Evolutionary conservation across 192 early-diverging fungal genomes (phyloP).

Genomic region (Borealophlyctis nickersoniae): DNA sequence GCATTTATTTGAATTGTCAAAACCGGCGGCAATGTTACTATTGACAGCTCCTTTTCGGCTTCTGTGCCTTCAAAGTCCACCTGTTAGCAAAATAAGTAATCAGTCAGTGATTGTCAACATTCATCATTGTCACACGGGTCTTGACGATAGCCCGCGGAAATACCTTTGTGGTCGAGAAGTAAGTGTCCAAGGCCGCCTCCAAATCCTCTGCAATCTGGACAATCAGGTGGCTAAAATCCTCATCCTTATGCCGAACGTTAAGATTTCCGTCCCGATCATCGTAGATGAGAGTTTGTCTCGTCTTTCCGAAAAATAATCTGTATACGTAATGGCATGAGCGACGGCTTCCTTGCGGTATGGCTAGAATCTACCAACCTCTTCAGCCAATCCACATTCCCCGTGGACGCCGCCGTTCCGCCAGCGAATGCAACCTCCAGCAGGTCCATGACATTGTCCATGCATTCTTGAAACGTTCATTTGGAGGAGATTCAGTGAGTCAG

Average conservation of each 20-base stretch:
- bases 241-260: conserved; percentile 25
- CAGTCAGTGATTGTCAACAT: neutral
- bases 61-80: conserved; percentile 30
- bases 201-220: conserved; percentile 26
- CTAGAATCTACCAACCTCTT: no score
- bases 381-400: no score
- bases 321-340: neutral
- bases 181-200: conserved; percentile 30
- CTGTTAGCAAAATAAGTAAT: neutral
- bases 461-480: conserved; percentile 31
- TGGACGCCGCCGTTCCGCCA: neutral
- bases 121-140: neutral
- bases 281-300: conserved; percentile 26
- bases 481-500: neutral
- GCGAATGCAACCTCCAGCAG: conserved; percentile 27
- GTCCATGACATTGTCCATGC: conserved; percentile 41
- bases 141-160: neutral
- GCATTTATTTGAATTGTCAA: conserved; percentile 34
- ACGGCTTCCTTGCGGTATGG: neutral
- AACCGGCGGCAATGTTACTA: conserved; percentile 26
- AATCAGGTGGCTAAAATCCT: conserved; percentile 37
- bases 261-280: conserved; percentile 9
- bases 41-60: conserved; percentile 10
- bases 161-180: conserved; percentile 27
- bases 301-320: conserved; percentile 38